Evolutionary conservation across 257 asterid species (phyloP).

Genomic region (Handroanthus guayacan): DNA sequence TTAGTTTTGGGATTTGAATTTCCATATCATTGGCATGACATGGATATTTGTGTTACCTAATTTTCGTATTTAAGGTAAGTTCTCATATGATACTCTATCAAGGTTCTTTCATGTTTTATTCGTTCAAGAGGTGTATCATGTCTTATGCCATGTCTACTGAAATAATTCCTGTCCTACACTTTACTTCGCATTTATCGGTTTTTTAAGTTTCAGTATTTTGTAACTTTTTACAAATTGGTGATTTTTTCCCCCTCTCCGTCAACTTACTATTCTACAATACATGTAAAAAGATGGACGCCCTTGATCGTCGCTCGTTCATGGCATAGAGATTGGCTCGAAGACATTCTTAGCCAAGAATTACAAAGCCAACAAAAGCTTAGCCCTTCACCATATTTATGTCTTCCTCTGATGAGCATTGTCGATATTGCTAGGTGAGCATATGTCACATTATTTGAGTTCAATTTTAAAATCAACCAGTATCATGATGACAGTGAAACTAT

Average conservation of each 20-base stretch:
- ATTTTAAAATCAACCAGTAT: not conserved
- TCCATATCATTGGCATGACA: not conserved
- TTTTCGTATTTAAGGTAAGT: not conserved
- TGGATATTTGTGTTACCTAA: not conserved
- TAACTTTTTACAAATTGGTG: not conserved
- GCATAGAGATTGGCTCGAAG: conserved; percentile 82
- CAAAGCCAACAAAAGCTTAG: conserved; percentile 48
- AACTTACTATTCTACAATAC: conserved; percentile 20
- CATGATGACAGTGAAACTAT: not conserved
- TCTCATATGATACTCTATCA: not conserved
- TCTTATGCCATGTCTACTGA: not conserved
- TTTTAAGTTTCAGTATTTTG: not conserved
- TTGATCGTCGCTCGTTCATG: conserved; percentile 91
- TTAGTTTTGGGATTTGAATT: not conserved
- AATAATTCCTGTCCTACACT: not conserved
- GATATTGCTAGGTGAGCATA: conserved; percentile 76
- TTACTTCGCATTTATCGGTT: not conserved
- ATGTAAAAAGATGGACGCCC: conserved; percentile 68
- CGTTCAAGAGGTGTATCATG: not conserved
- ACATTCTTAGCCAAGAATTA: conserved; percentile 57
- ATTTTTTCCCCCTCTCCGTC: not conserved
- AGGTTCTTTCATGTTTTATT: not conserved
- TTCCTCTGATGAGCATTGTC: conserved; percentile 87
- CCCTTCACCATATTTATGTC: conserved; percentile 79
- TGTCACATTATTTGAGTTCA: not conserved